phyloP scores from a whole-genome alignment of 768 basidiomycete genomes.

The Amanita phalloides region DNA sequence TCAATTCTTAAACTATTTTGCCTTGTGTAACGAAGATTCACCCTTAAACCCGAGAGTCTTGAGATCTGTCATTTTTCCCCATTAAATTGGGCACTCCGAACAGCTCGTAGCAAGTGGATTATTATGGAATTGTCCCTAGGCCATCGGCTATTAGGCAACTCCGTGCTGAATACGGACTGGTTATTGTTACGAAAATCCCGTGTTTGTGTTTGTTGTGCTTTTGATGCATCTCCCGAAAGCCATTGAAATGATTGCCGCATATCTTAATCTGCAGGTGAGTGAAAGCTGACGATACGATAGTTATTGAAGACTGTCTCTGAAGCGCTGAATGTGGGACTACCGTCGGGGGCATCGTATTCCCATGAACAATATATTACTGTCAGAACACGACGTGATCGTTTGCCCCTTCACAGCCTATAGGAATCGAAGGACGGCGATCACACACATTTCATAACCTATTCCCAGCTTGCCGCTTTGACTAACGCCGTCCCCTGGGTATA shows the following conservation, averaged over 20 bases:
- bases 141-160: background rate
- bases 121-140: background rate
- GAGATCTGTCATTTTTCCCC: background rate
- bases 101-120: background rate
- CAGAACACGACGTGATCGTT: background rate
- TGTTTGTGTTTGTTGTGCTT: background rate
- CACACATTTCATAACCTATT: slow-evolving; percentile 10
- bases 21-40: background rate
- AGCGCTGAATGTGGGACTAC: background rate
- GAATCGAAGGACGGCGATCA: slow-evolving; percentile 21
- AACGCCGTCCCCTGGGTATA: slow-evolving; percentile 2
- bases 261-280: background rate
- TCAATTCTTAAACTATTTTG: background rate
- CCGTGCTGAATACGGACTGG: background rate
- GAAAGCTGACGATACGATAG: background rate
- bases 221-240: background rate
- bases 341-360: background rate
- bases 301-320: background rate
- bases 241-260: background rate
- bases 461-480: slow-evolving; percentile 9
- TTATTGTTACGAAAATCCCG: slow-evolving; percentile 1
- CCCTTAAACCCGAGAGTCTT: background rate
- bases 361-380: background rate
- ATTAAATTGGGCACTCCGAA: background rate
- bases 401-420: background rate